Base-by-base conservation (phyloP, 768 basidiomycete species). In the Tulasnella sp. region DNA sequence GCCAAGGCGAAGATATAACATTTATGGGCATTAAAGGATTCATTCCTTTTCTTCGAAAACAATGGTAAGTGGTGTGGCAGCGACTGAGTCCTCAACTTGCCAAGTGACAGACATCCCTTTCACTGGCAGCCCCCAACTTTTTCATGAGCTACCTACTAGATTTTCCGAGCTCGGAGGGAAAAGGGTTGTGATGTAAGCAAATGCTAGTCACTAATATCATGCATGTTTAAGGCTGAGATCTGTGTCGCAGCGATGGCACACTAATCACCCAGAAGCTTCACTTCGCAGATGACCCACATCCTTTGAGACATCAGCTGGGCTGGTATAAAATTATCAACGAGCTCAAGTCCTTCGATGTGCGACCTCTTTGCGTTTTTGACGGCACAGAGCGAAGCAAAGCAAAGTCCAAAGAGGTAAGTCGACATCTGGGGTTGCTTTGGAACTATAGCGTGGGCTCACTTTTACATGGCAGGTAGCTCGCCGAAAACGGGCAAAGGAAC, bases 251-350 rank as follows among this genome's bases (percentile, higher is more conserved):
- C 37, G 87, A 90, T 71, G 87, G 79, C 40, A 90, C 86, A 5
- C 78, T 90, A 51, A 72, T 90, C 60, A 90, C 86, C 0, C 84
- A 86, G 60, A 76, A 86, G 20, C 71, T 88, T 39, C 83, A 88
- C 60, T 90, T 79, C 63, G 72, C 79, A 0, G 78, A 72, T 12
- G 65, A 71, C 45, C 77, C 79, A 1, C 78, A 85, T 60, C 68
- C 66, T 0, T 70, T 78, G 57, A 73, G 80, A 27, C 87, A 90
- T 63, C 70, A 89, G 19, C 65, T 84, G 3, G 80, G 83, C 16
- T 90, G 87, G 87, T 81, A 83, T 59, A 72, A 74, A 31, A 70
- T 88, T 29, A 67, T 77, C 5, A 67, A 69, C 39, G 84, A 88
- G 56, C 66, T 89, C 28, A 68, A 69, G 44, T 73, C 76, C 13